Evolutionary conservation across 169 alveolate species (phyloP).

Genomic region (Eimeria tenella): DNA sequence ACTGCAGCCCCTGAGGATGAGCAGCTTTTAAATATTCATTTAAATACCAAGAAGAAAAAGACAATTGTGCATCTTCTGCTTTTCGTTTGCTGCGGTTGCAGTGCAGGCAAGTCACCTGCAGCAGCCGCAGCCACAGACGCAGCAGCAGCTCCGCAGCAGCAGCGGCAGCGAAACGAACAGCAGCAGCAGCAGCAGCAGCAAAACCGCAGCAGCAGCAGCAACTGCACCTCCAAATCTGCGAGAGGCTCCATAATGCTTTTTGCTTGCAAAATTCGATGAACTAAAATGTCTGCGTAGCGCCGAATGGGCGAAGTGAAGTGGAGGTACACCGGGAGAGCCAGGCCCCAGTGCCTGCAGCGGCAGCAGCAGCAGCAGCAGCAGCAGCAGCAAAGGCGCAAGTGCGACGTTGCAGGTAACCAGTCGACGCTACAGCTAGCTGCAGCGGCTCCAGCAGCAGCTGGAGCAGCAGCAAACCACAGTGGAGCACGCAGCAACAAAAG

Average conservation of each 20-base stretch:
- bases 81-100: constrained; percentile 87
- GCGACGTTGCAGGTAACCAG: not conserved
- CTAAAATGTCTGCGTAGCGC: constrained; percentile 98
- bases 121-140: too few species aligned
- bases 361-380: constrained; percentile 71
- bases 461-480: constrained; percentile 4
- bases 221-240: constrained; percentile 43
- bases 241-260: not conserved
- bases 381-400: not conserved
- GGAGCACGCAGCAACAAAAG: not conserved
- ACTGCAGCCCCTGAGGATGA: constrained; percentile 53
- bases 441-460: constrained; percentile 17
- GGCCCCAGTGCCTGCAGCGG: constrained; percentile 95
- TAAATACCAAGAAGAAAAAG: constrained; percentile 85
- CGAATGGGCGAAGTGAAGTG: constrained; percentile 99
- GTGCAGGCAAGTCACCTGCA: constrained; percentile 83
- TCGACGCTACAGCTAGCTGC: not conserved
- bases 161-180: constrained; percentile 20
- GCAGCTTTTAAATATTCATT: constrained; percentile 84
- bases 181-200: constrained; percentile 18
- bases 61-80: constrained; percentile 89
- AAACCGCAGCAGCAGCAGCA: not conserved
- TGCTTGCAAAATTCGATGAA: constrained; percentile 92
- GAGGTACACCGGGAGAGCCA: constrained; percentile 96
- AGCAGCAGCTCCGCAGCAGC: not conserved